phyloP scores from a whole-genome alignment of 2,329 filamentous ascomycete species.

The Stagonosporopsis cucurbitacearum region DNA sequence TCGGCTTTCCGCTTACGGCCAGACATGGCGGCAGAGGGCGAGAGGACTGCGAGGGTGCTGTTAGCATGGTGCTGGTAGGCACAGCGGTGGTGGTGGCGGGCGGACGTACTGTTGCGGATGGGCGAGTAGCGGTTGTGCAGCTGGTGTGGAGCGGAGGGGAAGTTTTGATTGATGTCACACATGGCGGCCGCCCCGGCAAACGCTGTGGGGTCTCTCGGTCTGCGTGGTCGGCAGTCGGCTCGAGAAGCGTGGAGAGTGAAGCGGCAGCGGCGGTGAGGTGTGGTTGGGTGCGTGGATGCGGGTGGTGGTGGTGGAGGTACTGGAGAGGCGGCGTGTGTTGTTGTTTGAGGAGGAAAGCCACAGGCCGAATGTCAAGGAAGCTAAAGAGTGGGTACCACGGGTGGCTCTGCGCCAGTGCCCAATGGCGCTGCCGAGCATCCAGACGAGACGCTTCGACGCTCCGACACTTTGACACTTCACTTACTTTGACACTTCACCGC shows the following conservation, averaged over 20 bases:
- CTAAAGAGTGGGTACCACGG: conserved; percentile 9
- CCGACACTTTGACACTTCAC: too few relatives aligned
- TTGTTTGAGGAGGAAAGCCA: conserved; percentile 30
- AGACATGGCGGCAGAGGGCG: conserved; percentile 52
- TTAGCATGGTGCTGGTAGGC: conserved; percentile 17
- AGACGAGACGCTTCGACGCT: neutral
- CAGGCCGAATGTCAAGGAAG: conserved; percentile 17
- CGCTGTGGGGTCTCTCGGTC: conserved; percentile 24
- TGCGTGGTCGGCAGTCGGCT: conserved; percentile 12
- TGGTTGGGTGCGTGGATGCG: neutral
- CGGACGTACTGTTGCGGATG: conserved; percentile 62
- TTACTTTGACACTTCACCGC: too few relatives aligned
- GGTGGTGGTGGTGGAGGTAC: conserved; percentile 15
- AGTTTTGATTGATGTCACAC: conserved; percentile 69
- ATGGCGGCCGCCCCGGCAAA: conserved; percentile 34
- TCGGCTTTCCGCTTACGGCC: conserved; percentile 88
- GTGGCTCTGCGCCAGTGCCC: neutral
- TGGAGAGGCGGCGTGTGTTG: conserved; percentile 26
- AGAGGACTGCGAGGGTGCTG: conserved; percentile 35
- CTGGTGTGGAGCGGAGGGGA: conserved; percentile 68
- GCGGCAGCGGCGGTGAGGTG: conserved; percentile 1
- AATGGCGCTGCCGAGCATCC: conserved; percentile 6
- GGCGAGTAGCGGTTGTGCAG: conserved; percentile 66
- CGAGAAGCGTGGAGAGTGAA: neutral
- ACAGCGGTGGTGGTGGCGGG: neutral